Evolutionary conservation across 2,329 filamentous ascomycete genomes (phyloP), one percentile per base, ranked within the genome.

Genomic region (Curvularia lunata): DNA sequence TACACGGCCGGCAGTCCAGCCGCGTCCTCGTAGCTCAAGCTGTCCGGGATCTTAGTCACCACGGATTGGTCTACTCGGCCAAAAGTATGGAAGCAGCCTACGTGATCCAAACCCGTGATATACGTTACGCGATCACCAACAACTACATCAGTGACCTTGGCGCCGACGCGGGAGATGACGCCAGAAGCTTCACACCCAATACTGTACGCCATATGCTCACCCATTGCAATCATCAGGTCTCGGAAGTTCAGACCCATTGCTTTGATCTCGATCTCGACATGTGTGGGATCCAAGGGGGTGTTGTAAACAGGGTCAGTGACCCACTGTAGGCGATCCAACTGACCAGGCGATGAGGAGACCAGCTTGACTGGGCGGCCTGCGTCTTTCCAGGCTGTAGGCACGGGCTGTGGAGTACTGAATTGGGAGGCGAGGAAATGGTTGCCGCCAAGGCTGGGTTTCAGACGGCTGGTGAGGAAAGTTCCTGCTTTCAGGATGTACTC

Each of bases 1-100:
- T 59, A 59, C 12, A 58, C 48, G 19, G 52, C 46, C 12, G 59
- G 59, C 3, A 59, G 18, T 12, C 45, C 34, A n/a, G 57, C 56
- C 16, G 51, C 51, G 18, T 53, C 41, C 7, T 18, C 13, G 23
- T 30, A 51, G n/a, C 37, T 42, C 12, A 51, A 5, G 1, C 13
- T 10, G 3, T 51, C 48, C 9, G 48, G 37, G 3, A 51, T 51
- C 16, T 48, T 48, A 5, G 46, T 48, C 19, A 48, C 46, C 3
- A 48, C 46, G 7, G 46, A 48, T 32, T 48, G 46, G 13, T 48
- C 46, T 4, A 48, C 46, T 6, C 46, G 46, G 16, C 46, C 46
- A 19, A 38, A 48, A 5, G 48, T 42, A 25, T 51, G 48, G 37
- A 51, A 41, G n/a, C 48, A 42, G 7, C 37, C 48, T n/a, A 51